These are phyloP conservation scores for Yamadazyma sp. DNA, from an alignment of 1,139 yeast species.

Conservation along the genomic window DNA sequence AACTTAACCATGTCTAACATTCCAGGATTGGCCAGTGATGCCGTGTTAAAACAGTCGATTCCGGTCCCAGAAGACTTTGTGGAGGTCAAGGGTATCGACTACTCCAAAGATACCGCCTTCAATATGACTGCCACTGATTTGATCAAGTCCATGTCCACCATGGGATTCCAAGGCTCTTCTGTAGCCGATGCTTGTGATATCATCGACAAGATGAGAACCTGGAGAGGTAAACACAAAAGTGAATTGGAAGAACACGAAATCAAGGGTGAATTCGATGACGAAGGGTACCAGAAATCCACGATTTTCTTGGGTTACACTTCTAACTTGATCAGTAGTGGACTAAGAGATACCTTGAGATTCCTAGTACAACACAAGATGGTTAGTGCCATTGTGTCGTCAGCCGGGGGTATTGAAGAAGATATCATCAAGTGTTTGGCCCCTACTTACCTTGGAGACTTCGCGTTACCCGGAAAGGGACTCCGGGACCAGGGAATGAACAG, in stretches of 20 bases:
- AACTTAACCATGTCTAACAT: slow-evolving; percentile 6
- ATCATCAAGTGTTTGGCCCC: slow-evolving; percentile 94
- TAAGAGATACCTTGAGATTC: slow-evolving; percentile 85
- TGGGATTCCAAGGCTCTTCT: slow-evolving; percentile 98
- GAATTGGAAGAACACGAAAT: slow-evolving; percentile 70
- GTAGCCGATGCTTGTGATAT: slow-evolving; percentile 87
- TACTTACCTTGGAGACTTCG: slow-evolving; percentile 89
- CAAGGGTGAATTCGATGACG: slow-evolving; percentile 71
- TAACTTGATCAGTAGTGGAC: slow-evolving; percentile 92
- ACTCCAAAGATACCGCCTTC: slow-evolving; percentile 65
- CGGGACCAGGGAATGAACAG: slow-evolving; percentile 97
- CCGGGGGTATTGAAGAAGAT: slow-evolving; percentile 98
- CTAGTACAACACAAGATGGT: slow-evolving; percentile 93
- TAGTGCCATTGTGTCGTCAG: slow-evolving; percentile 90
- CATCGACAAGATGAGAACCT: slow-evolving; percentile 83
- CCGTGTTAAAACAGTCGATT: slow-evolving; percentile 82
- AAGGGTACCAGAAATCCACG: slow-evolving; percentile 82
- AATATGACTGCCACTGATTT: slow-evolving; percentile 79
- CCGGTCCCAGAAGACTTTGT: slow-evolving; percentile 81
- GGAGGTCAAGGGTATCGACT: slow-evolving; percentile 84
- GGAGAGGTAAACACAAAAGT: slow-evolving; percentile 80
- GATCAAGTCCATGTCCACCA: slow-evolving; percentile 77
- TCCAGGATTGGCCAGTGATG: slow-evolving; percentile 77
- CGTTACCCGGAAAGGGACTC: slow-evolving; percentile 73
- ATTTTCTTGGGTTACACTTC: slow-evolving; percentile 95